phyloP scores from a whole-genome alignment of 345 rosid genomes.

The Pistacia atlantica region DNA sequence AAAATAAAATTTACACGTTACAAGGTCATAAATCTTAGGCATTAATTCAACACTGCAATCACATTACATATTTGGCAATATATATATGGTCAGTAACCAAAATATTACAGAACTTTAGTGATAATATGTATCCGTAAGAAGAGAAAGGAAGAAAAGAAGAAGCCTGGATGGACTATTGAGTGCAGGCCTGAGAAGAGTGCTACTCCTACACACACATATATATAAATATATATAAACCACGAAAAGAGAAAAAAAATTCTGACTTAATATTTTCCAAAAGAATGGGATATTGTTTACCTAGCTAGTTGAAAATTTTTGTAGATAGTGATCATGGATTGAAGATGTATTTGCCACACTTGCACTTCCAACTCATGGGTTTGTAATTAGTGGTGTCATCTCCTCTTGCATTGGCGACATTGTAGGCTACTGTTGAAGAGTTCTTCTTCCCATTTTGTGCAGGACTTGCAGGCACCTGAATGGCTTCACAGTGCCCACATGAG shows the following conservation, averaged over 20 bases:
- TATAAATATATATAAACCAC: too few relatives aligned
- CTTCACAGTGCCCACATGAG: constrained; percentile 77
- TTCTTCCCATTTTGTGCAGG: constrained; percentile 38
- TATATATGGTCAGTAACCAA: background rate
- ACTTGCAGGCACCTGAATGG: constrained; percentile 87
- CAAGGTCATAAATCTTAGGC: too few relatives aligned
- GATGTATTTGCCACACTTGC: constrained; percentile 91
- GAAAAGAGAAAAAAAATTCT: too few relatives aligned
- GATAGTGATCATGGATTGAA: constrained; percentile 59
- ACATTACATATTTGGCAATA: background rate
- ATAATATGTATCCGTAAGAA: background rate
- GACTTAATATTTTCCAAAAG: background rate
- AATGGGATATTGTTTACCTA: background rate
- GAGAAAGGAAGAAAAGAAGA: background rate
- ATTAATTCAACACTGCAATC: too few relatives aligned
- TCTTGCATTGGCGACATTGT: constrained; percentile 48
- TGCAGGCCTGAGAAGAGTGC: too few relatives aligned
- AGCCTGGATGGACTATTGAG: background rate
- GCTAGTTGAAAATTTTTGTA: background rate
- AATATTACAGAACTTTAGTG: background rate
- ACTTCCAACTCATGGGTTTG: constrained; percentile 96
- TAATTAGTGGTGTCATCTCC: constrained; percentile 71
- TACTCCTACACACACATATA: background rate
- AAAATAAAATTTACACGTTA: too few relatives aligned
- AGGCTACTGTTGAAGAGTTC: constrained; percentile 24